Base-by-base conservation (phyloP, 257 asterid genomes). In the Penstemon barbatus region DNA sequence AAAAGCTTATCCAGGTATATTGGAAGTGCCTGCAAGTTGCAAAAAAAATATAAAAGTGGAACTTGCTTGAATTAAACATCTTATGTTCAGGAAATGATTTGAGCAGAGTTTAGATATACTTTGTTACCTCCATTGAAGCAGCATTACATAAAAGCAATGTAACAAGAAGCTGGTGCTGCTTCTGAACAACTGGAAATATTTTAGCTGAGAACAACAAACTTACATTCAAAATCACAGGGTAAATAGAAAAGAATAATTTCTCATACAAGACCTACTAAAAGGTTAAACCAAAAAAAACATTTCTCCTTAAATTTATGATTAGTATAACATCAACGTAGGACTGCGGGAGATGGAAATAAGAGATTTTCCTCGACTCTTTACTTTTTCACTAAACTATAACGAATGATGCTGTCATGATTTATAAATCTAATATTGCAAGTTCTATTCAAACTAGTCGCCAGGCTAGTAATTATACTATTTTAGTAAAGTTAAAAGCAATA, bases 81-180 rank as follows among this genome's bases (percentile, higher is more conserved):
- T 12, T 7, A 51, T 36, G 15, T 52, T 18, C 41, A 45, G n/a
- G 43, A 61, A 7, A 10, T 12, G 36, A 43, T 68, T 64, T 56
- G 38, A 45, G 57, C 13, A 54, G 25, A 41, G 54, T 43, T 63
- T 33, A 15, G 33, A 60, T 44, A 66, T 40, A 44, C 39, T 38
- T 40, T 6, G 52, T 73, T 80, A 92, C 98, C 98, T 92, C 98
- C 98, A 92, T 92, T 15, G 98, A 12, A 73, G 83, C 95, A 77
- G 98, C 97, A 72, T 92, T 92, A 71, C 97, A 92, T 53, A 92
- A 80, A 68, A 92, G 96, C 80, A 92, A 79, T 10, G 98, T 92
- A 74, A 92, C 98, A 53, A 92, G 98, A 80, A 92, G 97, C 85
- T 89, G 98, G 73, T 92, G 98, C 80, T 92, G 98, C 85, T 92